Evolutionary conservation across 345 rosid genomes (phyloP), one percentile per base, ranked within the genome.

Genomic region (Trapa bicornis): DNA sequence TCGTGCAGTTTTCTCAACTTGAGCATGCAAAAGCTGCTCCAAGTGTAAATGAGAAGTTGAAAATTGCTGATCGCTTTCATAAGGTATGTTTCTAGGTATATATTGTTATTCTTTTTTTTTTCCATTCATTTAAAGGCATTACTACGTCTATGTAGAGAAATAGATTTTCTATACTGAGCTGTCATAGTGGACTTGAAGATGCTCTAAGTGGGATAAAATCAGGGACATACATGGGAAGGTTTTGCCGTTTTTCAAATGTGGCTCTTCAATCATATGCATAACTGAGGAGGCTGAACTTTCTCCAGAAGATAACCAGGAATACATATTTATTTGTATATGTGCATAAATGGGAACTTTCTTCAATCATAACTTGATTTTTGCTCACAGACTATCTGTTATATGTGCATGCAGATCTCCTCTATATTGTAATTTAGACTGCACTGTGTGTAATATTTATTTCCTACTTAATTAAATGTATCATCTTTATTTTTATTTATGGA

Each of bases 11-110:
- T 82, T 87, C 96, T 45, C 95, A 86, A 73, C 87, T 87, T 72
- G 98, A 92, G 71, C 87, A 87, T 80, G 88, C 98, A 57, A 89
- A 92, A 82, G 85, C 82, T 62, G 98, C 98, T 39, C 96, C 89
- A 76, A 77, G 75, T 74, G 77, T 92, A 73, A 92, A 92, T 80
- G 98, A 96, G 65, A 92, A 86, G 75, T 73, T 92, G 79, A 96
- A 92, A 80, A 86, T 92, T 73, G 96, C 87, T 75, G 96, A 96
- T 43, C 80, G 98, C 71, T 82, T 81, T 73, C 75, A 89, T 65
- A 92, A 89, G 96, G 98, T 92, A 75, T 0, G 76, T 71, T 57
- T 70, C 56, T 61, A 13, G 50, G 43, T 54, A 67, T 37, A 8
- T 58, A 42, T 47, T 37, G 36, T n/a, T 42, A 22, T 22, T 22